Evolutionary conservation across 2,329 filamentous ascomycete species (phyloP), one percentile per base, ranked within the genome.

Genomic region (Talaromyces sp.): DNA sequence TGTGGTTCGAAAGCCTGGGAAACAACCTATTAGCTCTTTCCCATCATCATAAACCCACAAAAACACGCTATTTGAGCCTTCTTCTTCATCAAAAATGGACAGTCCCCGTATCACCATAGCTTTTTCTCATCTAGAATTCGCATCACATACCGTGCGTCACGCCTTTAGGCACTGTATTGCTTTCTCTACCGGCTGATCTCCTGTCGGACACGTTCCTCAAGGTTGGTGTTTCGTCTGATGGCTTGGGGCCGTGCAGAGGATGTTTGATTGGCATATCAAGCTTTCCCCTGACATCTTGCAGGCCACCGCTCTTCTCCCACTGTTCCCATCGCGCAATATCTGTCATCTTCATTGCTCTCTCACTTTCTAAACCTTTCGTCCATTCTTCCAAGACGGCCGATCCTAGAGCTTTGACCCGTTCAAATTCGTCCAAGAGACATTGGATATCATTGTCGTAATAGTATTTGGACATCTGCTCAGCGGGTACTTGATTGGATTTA

Each of bases 271-370:
- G 5, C n/a, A 13, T 53, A 15, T 6, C 17, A 53, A 53, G 30
- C 19, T 36, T n/a, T 39, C 42, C 47, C 19, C 32, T 52, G 25
- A 57, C 49, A 19, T 61, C 60, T 64, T 65, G 65, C 36, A 75
- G 62, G 19, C 70, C 73, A 56, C 74, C 71, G 44, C 75, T 76
- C 53, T 81, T 75, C 65, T 88, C 86, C 85, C 89, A 93, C 68
- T 86, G 88, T 71, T 92, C 90, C 88, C 90, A 93, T 56, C 88
- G 84, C 30, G 84, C 81, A 32, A 85, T 82, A 70, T 90, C 86
- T 11, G 79, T 81, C 66, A 86, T 82, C 55, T 81, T 76, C 62
- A 85, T 80, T 67, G 84, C 84, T 10, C 89, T 88, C 62, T 85
- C 82, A 30, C 77, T 78, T 51, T 86, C 83, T 3, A 95, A 81